A percentile compares a stretch with the other conserved stretches of the same genome.
phyloP scores from a whole-genome alignment of 345 rosid species.

The Acer campestre region DNA sequence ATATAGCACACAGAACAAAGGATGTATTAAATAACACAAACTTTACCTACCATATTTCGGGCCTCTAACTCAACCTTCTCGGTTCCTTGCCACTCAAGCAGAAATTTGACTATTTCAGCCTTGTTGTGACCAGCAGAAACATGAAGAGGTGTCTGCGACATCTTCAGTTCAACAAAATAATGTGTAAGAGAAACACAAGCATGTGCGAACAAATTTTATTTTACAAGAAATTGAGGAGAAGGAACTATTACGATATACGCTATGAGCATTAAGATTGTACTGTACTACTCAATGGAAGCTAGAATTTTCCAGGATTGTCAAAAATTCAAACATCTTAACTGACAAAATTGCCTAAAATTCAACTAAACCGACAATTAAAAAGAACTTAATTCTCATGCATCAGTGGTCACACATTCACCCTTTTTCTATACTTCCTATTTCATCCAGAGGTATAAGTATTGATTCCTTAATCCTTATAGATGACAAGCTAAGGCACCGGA shows the following conservation, averaged over 20 bases:
- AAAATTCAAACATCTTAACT: neutral
- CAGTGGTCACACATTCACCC: neutral
- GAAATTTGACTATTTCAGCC: constrained; percentile 68
- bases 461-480: too few species aligned
- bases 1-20: neutral
- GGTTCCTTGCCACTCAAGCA: constrained; percentile 71
- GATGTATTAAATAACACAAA: neutral
- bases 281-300: neutral
- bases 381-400: neutral
- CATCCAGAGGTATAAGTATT: too few species aligned
- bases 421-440: too few species aligned
- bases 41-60: constrained; percentile 62
- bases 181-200: neutral
- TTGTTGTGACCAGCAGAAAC: constrained; percentile 84
- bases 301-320: neutral
- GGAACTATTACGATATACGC: neutral
- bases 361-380: neutral
- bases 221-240: neutral
- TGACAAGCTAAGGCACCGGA: too few species aligned
- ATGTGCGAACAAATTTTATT: neutral
- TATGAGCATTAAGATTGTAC: neutral
- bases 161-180: constrained; percentile 52
- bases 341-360: neutral
- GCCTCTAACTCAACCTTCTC: constrained; percentile 88
- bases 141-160: constrained; percentile 98